Evolutionary conservation across 2,329 filamentous ascomycete species (phyloP).

Genomic region (Hypoxylon sp.): DNA sequence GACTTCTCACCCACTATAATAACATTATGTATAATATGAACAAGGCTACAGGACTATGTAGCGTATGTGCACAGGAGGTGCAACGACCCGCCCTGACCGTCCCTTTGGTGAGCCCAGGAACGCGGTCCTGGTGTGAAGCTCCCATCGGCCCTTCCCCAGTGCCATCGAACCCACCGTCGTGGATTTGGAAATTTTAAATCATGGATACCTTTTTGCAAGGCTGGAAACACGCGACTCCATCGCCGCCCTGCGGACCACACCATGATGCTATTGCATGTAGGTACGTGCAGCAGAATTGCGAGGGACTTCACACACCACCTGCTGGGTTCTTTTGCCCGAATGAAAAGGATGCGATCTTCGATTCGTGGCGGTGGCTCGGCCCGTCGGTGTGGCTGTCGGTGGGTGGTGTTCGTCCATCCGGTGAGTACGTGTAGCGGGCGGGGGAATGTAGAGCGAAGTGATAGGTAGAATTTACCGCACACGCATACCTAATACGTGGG

Average conservation of each 20-base stretch:
- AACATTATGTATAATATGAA: not conserved
- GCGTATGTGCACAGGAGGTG: not conserved
- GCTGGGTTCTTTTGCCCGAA: slow-evolving; percentile 15
- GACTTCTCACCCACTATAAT: slow-evolving; percentile 15
- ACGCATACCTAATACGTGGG: not conserved
- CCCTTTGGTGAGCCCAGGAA: slow-evolving; percentile 24
- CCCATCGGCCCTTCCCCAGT: slow-evolving; percentile 33
- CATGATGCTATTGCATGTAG: not conserved
- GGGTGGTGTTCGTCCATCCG: not conserved
- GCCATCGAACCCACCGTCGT: slow-evolving; percentile 25
- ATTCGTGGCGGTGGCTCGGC: slow-evolving; percentile 32
- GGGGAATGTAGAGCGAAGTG: not conserved
- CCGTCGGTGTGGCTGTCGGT: slow-evolving; percentile 26
- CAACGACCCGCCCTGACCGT: slow-evolving; percentile 4
- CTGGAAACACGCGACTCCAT: slow-evolving; percentile 4
- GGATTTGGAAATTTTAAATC: slow-evolving; percentile 20
- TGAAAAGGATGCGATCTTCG: slow-evolving; percentile 14
- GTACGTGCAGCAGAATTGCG: not conserved
- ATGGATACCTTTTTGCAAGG: slow-evolving; percentile 9
- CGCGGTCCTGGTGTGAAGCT: slow-evolving; percentile 30
- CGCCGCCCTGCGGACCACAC: slow-evolving; percentile 3
- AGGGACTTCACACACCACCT: not conserved
- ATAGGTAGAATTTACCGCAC: slow-evolving; percentile 2
- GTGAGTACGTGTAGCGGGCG: not conserved
- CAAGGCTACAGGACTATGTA: slow-evolving; percentile 1